Evolutionary conservation across 805 yeast species (phyloP), one percentile per base, ranked within the genome.

Genomic region (Suhomyces prunicola): DNA sequence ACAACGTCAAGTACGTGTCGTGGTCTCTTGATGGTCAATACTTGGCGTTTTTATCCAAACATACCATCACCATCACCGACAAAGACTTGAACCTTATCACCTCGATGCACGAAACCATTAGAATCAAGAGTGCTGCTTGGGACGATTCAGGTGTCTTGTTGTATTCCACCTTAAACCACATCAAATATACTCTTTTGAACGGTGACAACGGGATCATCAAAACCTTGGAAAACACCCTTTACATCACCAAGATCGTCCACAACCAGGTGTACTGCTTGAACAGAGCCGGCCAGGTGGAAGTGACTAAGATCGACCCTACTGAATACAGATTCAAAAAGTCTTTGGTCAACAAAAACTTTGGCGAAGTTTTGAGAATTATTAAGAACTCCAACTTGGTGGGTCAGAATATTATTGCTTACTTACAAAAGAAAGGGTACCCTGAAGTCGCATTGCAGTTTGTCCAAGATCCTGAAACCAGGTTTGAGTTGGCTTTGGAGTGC

Each of bases 91-190:
- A 90, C 66, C 73, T 84, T 53, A 77, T 91, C 41, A 85, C 93
- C 50, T 84, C 96, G 1, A 81, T 91, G 83, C 97, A 91, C 68
- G 99, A 94, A 77, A 93, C 98, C 3, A 94, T 94, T 61, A 81
- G 99, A 69, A 90, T 94, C 65, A 94, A 94, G 77, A 86, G 96
- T 74, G 97, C 97, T 46, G 90, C 96, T 17, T 94, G 97, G 97
- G 98, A 94, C 70, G 97, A 91, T 61, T 77, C 88, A 47, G 93
- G 93, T 50, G 96, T 96, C 31, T 80, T 94, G 68, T 80, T 94
- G 60, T 94, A 93, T 73, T 87, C 97, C 19, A 94, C 99, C 6
- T 79, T 94, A 70, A 93, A 93, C 74, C 99, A 94, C 70, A 87
- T 96, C 73, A 94, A 93, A 74, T 94, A 93, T 72, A 87, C 93